phyloP scores from a whole-genome alignment of 768 basidiomycete genomes.

The Tulasnella sp. region DNA sequence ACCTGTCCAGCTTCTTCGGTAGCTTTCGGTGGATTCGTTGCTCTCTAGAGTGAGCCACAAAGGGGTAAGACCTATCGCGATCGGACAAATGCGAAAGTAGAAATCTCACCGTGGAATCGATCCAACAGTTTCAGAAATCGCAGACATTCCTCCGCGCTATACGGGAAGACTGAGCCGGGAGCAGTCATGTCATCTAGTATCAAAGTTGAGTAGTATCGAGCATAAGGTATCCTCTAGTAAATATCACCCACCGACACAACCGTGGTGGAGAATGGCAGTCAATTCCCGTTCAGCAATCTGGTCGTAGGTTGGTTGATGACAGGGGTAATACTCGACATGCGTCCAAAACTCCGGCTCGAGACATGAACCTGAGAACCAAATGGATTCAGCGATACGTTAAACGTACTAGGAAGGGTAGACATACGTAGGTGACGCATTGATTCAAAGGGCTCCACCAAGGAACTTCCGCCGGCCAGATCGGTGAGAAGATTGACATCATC shows the following conservation, averaged over 20 bases:
- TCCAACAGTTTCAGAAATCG: neutral
- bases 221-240: neutral
- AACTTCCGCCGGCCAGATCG: no score
- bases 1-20: neutral
- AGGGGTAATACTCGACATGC: neutral
- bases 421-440: neutral
- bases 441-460: neutral
- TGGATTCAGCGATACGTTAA: neutral
- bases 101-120: neutral
- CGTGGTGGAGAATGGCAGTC: neutral
- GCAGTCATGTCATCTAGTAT: conserved; percentile 3
- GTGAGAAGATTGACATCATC: neutral
- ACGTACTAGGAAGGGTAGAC: neutral
- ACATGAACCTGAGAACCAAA: neutral
- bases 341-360: neutral
- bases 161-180: neutral
- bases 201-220: neutral
- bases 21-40: neutral
- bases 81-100: neutral
- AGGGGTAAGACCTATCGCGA: neutral
- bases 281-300: neutral
- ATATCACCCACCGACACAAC: neutral
- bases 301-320: neutral
- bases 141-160: neutral
- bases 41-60: neutral